phyloP scores from a whole-genome alignment of 2,329 filamentous ascomycete species.

The Fusarium verrucosum region DNA sequence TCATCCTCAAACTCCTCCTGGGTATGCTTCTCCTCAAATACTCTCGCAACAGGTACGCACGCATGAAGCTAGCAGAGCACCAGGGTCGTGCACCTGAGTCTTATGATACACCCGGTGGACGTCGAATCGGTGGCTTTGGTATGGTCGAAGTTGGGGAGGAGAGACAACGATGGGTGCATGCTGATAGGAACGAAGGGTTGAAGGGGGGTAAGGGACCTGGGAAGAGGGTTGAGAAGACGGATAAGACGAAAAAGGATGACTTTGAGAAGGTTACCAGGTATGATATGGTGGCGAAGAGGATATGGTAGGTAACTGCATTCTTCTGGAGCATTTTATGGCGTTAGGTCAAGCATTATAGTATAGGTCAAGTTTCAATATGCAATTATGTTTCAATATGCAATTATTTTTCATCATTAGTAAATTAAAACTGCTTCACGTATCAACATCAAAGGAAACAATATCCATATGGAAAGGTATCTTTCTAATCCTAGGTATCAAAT shows the following conservation, averaged over 20 bases:
- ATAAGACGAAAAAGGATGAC: constrained; percentile 60
- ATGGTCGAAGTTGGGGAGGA: constrained; percentile 91
- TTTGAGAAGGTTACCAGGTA: constrained; percentile 79
- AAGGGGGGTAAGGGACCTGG: constrained; percentile 63
- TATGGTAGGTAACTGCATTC: constrained; percentile 75
- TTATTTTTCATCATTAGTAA: neutral
- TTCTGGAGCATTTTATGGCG: constrained; percentile 15
- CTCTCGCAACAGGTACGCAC: constrained; percentile 78
- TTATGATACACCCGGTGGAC: constrained; percentile 73
- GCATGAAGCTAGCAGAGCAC: constrained; percentile 78
- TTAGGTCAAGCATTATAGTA: constrained; percentile 1
- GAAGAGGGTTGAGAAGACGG: constrained; percentile 60
- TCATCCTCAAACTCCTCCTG: constrained; percentile 84
- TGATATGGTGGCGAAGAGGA: constrained; percentile 95
- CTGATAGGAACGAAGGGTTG: constrained; percentile 79
- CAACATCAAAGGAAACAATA: neutral
- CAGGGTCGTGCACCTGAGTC: constrained; percentile 58
- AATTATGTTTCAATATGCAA: neutral
- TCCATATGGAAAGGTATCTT: constrained; percentile 37
- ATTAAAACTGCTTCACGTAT: neutral
- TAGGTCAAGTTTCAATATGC: neutral
- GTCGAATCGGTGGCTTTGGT: constrained; percentile 82
- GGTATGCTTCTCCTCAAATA: constrained; percentile 88
- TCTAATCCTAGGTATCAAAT: constrained; percentile 40
- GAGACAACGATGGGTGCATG: constrained; percentile 84